Percentiles rank a stretch among this genome's conserved stretches.
Evolutionary conservation across 1,284 basidiomycete species (phyloP).

Genomic region (Wolfiporia cocos): DNA sequence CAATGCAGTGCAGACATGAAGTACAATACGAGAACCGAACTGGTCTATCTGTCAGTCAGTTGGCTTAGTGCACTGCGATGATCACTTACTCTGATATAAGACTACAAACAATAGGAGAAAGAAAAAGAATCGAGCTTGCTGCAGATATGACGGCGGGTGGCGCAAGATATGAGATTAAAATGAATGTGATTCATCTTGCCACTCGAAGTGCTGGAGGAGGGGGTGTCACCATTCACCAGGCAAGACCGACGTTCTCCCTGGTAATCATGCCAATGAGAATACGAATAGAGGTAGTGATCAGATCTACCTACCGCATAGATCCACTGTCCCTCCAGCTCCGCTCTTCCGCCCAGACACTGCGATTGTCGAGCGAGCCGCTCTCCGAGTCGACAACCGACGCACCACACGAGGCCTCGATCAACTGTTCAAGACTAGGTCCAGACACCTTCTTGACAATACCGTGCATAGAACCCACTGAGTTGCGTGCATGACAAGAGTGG

Average conservation of each 20-base stretch:
- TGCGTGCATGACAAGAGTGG: constrained; percentile 30
- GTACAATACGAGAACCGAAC: no score
- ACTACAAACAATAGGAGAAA: no score
- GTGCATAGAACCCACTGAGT: constrained; percentile 2
- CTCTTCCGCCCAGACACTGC: constrained; percentile 10
- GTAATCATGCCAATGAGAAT: neutral
- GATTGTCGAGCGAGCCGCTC: neutral
- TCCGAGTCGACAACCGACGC: neutral
- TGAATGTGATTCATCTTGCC: no score
- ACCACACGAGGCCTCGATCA: neutral
- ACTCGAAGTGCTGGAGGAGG: no score
- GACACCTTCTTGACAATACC: constrained; percentile 6
- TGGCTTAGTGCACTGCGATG: neutral
- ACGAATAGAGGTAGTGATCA: no score
- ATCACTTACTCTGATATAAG: neutral
- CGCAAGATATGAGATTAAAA: no score
- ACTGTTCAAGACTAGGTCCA: neutral
- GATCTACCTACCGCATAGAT: constrained; percentile 13
- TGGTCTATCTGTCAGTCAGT: no score
- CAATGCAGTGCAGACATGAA: neutral
- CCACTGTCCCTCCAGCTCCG: constrained; percentile 17
- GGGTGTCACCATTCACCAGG: no score
- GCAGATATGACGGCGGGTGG: no score
- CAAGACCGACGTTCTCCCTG: constrained; percentile 1
- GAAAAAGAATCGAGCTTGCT: no score